Percentiles rank a stretch among this genome's conserved stretches.
Conservation (phyloP, 305 asterid species). For the Solanum aculeatissimum region DNA sequence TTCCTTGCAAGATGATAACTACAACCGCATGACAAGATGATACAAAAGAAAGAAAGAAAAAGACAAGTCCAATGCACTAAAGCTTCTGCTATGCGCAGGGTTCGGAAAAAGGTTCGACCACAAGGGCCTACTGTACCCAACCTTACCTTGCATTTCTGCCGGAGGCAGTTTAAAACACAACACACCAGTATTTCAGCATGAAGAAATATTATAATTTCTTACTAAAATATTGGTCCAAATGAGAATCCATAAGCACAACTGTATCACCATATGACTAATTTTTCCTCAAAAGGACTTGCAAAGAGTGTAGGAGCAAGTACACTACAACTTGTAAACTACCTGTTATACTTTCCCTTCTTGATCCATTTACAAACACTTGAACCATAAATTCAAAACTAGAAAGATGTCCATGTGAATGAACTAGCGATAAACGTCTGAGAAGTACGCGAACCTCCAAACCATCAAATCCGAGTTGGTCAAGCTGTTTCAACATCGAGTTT, state of each 20-base stretch:
- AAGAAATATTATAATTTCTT: not conserved
- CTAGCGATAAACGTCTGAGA: not conserved
- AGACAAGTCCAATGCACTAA: too few relatives aligned
- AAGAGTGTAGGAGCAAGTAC: not conserved
- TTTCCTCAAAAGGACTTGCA: not conserved
- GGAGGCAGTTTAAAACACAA: not conserved
- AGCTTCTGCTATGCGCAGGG: too few relatives aligned
- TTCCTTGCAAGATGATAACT: not conserved
- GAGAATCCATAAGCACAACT: not conserved
- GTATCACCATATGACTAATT: not conserved
- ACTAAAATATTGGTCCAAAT: not conserved
- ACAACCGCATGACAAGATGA: not conserved
- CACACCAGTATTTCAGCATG: not conserved
- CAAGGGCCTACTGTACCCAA: too few relatives aligned
- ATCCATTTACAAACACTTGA: not conserved
- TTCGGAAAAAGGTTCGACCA: rapidly evolving
- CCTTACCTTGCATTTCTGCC: too few relatives aligned
- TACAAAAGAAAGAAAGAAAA: too few relatives aligned
- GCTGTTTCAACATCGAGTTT: not conserved
- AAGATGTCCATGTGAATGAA: not conserved
- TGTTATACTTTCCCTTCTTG: not conserved
- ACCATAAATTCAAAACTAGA: not conserved
- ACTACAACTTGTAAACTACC: not conserved
- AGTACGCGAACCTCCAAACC: not conserved
- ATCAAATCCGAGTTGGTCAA: not conserved